Evolutionary conservation across 2,329 filamentous ascomycete genomes (phyloP).

Genomic region (Zasmidium angulare): DNA sequence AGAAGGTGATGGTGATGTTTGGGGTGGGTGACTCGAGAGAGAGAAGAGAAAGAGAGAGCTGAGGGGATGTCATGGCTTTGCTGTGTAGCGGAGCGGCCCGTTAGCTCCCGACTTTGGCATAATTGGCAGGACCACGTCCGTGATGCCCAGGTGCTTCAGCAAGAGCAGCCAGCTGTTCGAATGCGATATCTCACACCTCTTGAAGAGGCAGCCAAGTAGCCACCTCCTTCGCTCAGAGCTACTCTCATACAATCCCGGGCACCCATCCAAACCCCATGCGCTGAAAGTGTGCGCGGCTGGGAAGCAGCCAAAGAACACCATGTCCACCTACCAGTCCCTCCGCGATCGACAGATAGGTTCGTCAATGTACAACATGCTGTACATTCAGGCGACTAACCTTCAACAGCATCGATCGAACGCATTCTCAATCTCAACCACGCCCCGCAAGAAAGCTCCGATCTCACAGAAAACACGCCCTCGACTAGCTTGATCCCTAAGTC

Average conservation of each 20-base stretch:
- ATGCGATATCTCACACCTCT: neutral
- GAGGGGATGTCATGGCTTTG: neutral
- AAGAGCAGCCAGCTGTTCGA: neutral
- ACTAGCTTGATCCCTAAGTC: conserved; percentile 67
- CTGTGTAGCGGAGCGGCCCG: neutral
- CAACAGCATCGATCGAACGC: conserved; percentile 81
- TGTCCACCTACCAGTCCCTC: conserved; percentile 61
- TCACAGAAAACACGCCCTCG: conserved; percentile 60
- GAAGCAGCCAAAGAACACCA: conserved; percentile 39
- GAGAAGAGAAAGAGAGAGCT: neutral
- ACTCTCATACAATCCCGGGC: neutral
- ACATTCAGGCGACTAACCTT: conserved; percentile 11
- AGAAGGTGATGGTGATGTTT: neutral
- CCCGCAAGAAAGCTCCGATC: conserved; percentile 52
- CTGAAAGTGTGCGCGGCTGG: conserved; percentile 29
- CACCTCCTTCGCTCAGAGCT: too few relatives aligned
- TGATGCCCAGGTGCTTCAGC: too few relatives aligned
- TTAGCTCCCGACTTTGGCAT: too few relatives aligned
- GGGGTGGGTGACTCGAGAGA: neutral
- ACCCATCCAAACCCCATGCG: conserved; percentile 21
- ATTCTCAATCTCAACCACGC: conserved; percentile 92
- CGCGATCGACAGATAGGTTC: conserved; percentile 72
- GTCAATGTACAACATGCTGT: conserved; percentile 32
- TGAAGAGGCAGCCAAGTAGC: too few relatives aligned
- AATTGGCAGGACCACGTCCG: too few relatives aligned